A percentile compares a stretch with the other conserved stretches of the same genome.
Conservation (phyloP, 768 basidiomycete species). For the Lentinula edodes region DNA sequence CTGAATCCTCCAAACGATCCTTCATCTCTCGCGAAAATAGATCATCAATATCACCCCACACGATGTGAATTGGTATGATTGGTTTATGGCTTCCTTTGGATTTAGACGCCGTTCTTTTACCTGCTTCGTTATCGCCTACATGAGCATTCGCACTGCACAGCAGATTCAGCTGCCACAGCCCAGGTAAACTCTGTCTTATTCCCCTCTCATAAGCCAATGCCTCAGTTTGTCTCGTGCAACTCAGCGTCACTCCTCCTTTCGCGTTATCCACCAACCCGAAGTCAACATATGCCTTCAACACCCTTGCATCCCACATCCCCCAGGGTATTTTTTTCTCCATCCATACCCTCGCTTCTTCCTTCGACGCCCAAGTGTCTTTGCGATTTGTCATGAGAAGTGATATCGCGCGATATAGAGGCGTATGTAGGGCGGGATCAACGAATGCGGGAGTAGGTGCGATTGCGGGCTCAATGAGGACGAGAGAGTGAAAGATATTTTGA, state of each 20-base stretch:
- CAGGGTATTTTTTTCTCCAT: neutral
- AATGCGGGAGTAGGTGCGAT: neutral
- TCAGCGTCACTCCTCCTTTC: neutral
- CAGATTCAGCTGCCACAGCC: slow-evolving; percentile 1
- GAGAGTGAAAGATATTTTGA: neutral
- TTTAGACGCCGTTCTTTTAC: neutral
- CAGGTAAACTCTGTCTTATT: neutral
- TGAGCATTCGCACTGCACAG: slow-evolving; percentile 1
- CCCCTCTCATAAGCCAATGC: neutral
- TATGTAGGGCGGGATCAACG: neutral
- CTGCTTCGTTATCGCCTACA: neutral
- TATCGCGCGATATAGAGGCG: neutral
- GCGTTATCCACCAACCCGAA: neutral
- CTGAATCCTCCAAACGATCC: slow-evolving; percentile 1
- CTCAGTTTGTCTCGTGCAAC: neutral
- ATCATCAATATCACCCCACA: slow-evolving; percentile 5
- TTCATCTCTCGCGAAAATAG: slow-evolving; percentile 2
- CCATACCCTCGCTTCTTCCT: slow-evolving; percentile 2
- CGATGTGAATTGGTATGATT: neutral
- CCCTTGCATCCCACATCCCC: slow-evolving; percentile 4
- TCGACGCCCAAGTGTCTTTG: slow-evolving; percentile 1
- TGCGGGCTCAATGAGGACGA: slow-evolving; percentile 4
- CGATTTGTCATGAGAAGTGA: neutral
- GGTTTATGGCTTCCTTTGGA: neutral
- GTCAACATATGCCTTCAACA: neutral